These are phyloP conservation scores for Cercospora canescens DNA, from an alignment of 2,329 filamentous ascomycete genomes.

Conservation along the genomic window DNA sequence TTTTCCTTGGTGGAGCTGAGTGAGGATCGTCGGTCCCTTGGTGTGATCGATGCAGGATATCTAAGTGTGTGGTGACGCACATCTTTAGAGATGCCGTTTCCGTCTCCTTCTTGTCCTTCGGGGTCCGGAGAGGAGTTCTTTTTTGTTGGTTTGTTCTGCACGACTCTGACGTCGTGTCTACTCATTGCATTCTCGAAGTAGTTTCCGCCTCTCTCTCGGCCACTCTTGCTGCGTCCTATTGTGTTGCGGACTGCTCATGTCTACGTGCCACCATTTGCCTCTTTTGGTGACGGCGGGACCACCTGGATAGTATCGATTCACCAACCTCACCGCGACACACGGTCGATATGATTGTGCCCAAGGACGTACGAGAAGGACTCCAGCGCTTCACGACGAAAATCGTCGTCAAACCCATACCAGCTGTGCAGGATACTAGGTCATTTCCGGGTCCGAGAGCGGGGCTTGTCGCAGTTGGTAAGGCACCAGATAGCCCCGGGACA, in stretches of 20 bases:
- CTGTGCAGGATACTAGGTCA: conserved; percentile 4
- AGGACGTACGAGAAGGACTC: neutral
- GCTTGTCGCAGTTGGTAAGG: conserved; percentile 15
- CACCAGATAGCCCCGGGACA: neutral
- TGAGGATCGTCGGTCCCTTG: neutral
- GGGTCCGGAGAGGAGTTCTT: neutral
- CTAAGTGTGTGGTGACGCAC: neutral
- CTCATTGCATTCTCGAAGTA: neutral
- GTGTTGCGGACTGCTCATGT: neutral
- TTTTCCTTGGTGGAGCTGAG: neutral
- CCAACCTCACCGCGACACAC: neutral
- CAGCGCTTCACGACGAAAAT: conserved; percentile 2
- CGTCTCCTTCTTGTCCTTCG: neutral
- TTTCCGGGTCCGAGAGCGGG: conserved; percentile 13
- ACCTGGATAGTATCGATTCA: neutral
- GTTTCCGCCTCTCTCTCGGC: neutral
- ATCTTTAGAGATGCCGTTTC: neutral
- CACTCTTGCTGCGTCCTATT: neutral
- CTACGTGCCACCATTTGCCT: neutral
- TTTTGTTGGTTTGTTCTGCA: neutral
- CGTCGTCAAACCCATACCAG: conserved; percentile 10
- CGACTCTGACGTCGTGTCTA: neutral
- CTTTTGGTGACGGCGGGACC: neutral
- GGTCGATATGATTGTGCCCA: neutral
- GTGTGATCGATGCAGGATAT: neutral